These are phyloP conservation scores for Globisporangium echinulatum DNA, from an alignment of 352 stramenopile genomes.

Conservation along the genomic window DNA sequence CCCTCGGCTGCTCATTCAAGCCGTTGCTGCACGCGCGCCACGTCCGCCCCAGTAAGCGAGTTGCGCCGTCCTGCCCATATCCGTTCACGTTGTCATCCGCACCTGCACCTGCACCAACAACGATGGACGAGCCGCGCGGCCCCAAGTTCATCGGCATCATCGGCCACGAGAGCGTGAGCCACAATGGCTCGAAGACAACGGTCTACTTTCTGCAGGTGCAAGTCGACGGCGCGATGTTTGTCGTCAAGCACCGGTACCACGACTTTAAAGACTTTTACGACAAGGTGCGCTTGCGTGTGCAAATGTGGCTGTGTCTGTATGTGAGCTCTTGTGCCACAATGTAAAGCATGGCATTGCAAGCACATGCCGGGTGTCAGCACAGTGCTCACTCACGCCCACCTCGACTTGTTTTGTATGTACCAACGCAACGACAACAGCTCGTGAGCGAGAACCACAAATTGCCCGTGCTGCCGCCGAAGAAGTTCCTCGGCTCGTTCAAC, in stretches of 20 bases:
- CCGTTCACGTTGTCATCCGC: too few relatives aligned
- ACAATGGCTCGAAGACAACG: slow-evolving; percentile 84
- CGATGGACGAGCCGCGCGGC: slow-evolving; percentile 43
- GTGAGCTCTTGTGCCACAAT: too few relatives aligned
- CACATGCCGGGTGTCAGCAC: too few relatives aligned
- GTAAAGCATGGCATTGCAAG: too few relatives aligned
- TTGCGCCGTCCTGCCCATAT: too few relatives aligned
- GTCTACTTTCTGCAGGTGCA: slow-evolving; percentile 84
- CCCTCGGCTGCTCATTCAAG: not conserved
- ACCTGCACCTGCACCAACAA: slow-evolving; percentile 6
- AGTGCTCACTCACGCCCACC: not conserved
- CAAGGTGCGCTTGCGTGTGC: slow-evolving; percentile 32
- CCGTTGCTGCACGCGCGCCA: too few relatives aligned
- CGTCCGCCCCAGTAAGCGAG: too few relatives aligned
- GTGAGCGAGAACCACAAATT: slow-evolving; percentile 65
- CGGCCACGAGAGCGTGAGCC: slow-evolving; percentile 81
- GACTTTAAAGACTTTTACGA: slow-evolving; percentile 87
- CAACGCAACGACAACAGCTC: slow-evolving; percentile 30
- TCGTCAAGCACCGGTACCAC: slow-evolving; percentile 82
- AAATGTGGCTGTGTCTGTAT: not conserved
- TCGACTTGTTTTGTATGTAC: not conserved
- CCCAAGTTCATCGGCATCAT: slow-evolving; percentile 83
- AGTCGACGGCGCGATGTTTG: slow-evolving; percentile 65
- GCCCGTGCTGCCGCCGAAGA: slow-evolving; percentile 80
- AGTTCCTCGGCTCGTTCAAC: slow-evolving; percentile 87